Base-by-base conservation (phyloP, 148 eudicot species). In the Selenicereus undatus region DNA sequence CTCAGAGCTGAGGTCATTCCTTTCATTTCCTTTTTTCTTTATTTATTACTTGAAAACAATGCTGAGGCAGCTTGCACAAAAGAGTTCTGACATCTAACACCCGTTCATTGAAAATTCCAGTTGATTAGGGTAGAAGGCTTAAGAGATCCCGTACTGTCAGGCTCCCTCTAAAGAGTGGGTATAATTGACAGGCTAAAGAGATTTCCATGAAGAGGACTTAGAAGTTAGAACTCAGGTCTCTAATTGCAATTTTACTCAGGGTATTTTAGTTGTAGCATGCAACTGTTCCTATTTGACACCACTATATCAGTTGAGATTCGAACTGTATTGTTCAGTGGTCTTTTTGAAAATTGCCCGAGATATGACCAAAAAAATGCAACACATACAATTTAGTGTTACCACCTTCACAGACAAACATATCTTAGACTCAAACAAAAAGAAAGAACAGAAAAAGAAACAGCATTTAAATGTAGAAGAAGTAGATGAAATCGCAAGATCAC, bases 171-270 rank as follows among this genome's bases (percentile, higher is more conserved):
- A 9, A 20, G 9, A 21, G 4, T 6, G 29, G 68, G 68, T 64
- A n/a, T 20, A 43, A 21, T 72, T 16, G 51, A 39, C 3, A 39
- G 42, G 51, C 75, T 42, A 20, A 72, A 72, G 52, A 43, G 29
- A 72, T 43, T 35, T 1, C 48, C n/a, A 72, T 21, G 7, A 35
- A 17, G 24, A 71, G n/a, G 45, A 16, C 20, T 71, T 39, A 4
- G 62, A 56, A 56, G 22, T 56, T 16, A 72, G 75, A 72, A 11
- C 75, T 43, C 75, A 39, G 75, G 51, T 72, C 18, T 22, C 75
- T 72, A 42, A 45, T 8, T 72, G 4, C 22, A 20, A 56, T 16
- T 35, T 72, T 43, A 1, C 29, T 69, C 2, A 21, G 22, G 45
- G n/a, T 35, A 2, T 8, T 36, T 48, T 71, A 3, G 18, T 32